Conservation (phyloP, 768 basidiomycete species). For the Amanita phalloides region DNA sequence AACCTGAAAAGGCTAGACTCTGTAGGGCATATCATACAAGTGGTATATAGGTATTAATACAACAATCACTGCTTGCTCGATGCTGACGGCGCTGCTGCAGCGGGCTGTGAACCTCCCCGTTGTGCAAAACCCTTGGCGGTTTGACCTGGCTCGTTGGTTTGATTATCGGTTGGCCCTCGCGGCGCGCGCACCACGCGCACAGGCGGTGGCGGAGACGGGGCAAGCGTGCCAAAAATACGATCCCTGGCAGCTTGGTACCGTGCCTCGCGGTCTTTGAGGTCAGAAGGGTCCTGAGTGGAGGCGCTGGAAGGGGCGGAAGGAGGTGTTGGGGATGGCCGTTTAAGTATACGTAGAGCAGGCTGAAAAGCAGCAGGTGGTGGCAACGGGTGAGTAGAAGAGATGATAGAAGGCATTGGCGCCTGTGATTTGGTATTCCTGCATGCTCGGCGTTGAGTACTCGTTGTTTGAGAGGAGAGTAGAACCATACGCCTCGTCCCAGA, state of each 20-base stretch:
- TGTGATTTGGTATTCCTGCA: conserved; percentile 45
- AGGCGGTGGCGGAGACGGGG: conserved; percentile 1
- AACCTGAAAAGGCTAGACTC: neutral
- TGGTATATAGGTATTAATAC: conserved; percentile 1
- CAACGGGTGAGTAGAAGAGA: conserved; percentile 35
- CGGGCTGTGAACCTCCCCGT: conserved; percentile 8
- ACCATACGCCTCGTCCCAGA: conserved; percentile 62
- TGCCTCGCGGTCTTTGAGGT: conserved; percentile 55
- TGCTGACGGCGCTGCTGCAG: neutral
- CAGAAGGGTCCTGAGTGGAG: conserved; percentile 8
- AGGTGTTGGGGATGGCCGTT: conserved; percentile 41
- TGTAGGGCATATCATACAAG: neutral
- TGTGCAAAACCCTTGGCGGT: conserved; percentile 16
- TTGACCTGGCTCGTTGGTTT: neutral
- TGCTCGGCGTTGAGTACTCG: neutral
- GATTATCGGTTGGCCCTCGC: conserved; percentile 13
- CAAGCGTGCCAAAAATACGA: conserved; percentile 50
- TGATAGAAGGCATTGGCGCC: conserved; percentile 59
- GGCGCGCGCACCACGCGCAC: conserved; percentile 18
- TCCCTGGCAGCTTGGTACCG: conserved; percentile 66
- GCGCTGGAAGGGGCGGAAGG: conserved; percentile 19
- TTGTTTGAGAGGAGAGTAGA: conserved; percentile 7
- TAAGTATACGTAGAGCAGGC: conserved; percentile 59
- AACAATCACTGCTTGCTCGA: neutral
- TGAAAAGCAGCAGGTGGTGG: conserved; percentile 49